phyloP scores from a whole-genome alignment of 2,329 filamentous ascomycete species.

The Microdochium bolleyi region DNA sequence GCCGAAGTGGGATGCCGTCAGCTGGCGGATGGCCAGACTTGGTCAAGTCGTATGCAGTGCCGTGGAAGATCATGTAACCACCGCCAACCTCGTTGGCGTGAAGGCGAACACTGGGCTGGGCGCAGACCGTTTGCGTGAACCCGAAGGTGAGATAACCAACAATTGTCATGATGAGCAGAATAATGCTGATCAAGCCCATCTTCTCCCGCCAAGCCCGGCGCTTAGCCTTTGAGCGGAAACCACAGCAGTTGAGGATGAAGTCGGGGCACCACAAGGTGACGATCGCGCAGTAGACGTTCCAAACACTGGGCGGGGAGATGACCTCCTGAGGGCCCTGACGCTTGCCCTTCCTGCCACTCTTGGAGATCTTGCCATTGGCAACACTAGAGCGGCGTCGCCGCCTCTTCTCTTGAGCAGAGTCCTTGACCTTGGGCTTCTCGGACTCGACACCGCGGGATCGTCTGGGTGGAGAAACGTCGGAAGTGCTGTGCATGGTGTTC shows the following conservation, averaged over 20 bases:
- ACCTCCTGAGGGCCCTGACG: constrained; percentile 50
- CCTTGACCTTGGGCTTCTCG: constrained; percentile 26
- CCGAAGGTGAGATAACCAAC: constrained; percentile 97
- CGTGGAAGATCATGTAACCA: constrained; percentile 96
- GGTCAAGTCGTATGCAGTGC: constrained; percentile 77
- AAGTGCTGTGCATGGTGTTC: constrained; percentile 35
- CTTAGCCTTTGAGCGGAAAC: constrained; percentile 77
- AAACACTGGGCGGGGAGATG: constrained; percentile 74
- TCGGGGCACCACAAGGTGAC: constrained; percentile 93
- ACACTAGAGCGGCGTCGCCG: constrained; percentile 33
- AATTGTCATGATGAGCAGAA: constrained; percentile 75
- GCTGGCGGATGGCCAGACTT: constrained; percentile 72
- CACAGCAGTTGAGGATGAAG: constrained; percentile 76
- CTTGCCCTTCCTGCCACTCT: constrained; percentile 43
- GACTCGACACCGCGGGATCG: constrained; percentile 26
- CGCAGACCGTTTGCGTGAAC: constrained; percentile 85
- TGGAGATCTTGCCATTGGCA: constrained; percentile 54
- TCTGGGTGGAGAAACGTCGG: constrained; percentile 32
- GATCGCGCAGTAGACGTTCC: constrained; percentile 92
- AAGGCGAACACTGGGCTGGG: constrained; percentile 61
- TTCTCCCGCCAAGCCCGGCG: constrained; percentile 95
- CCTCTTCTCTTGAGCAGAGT: constrained; percentile 9
- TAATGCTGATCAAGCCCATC: constrained; percentile 93
- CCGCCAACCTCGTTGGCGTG: constrained; percentile 72
- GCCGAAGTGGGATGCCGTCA: constrained; percentile 58